These are phyloP conservation scores for Catharanthus roseus DNA, from an alignment of 257 asterid genomes.

Conservation along the genomic window DNA sequence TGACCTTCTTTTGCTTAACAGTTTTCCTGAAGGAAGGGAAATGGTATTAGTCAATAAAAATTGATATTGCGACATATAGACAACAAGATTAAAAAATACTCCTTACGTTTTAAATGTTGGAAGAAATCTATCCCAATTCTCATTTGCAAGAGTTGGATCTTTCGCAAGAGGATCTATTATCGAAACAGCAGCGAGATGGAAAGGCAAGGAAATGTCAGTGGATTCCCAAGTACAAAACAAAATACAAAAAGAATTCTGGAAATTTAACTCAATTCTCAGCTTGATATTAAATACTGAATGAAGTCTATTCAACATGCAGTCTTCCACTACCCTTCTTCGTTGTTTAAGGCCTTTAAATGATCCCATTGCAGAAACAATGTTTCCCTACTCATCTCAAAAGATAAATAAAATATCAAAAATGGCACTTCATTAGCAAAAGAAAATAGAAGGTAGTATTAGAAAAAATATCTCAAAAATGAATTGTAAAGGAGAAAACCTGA, in stretches of 20 bases:
- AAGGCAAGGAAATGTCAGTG: conserved; percentile 13
- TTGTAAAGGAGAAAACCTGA: conserved; percentile 51
- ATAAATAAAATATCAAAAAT: conserved; percentile 2
- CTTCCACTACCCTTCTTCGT: conserved; percentile 79
- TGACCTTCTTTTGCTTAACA: conserved; percentile 78
- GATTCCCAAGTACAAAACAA: conserved; percentile 16
- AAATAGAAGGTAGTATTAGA: not conserved
- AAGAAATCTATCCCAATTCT: conserved; percentile 95
- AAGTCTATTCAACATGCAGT: conserved; percentile 75
- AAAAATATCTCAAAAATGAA: too few relatives aligned
- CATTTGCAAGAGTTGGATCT: conserved; percentile 76
- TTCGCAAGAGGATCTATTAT: conserved; percentile 64
- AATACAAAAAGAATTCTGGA: not conserved
- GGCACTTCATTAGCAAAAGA: conserved; percentile 1
- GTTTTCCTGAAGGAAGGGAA: conserved; percentile 56
- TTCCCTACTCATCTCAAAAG: conserved; percentile 48
- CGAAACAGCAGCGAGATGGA: conserved; percentile 8
- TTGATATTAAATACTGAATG: conserved; percentile 88
- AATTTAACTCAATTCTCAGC: conserved; percentile 30
- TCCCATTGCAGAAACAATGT: conserved; percentile 92
- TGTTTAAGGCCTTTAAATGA: conserved; percentile 93
- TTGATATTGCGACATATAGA: not conserved
- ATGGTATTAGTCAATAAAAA: conserved; percentile 9
- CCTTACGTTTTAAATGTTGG: conserved; percentile 78
- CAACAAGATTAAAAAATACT: not conserved